Base-by-base conservation (phyloP, 2,329 filamentous ascomycete species). In the Didymella pinodella region DNA sequence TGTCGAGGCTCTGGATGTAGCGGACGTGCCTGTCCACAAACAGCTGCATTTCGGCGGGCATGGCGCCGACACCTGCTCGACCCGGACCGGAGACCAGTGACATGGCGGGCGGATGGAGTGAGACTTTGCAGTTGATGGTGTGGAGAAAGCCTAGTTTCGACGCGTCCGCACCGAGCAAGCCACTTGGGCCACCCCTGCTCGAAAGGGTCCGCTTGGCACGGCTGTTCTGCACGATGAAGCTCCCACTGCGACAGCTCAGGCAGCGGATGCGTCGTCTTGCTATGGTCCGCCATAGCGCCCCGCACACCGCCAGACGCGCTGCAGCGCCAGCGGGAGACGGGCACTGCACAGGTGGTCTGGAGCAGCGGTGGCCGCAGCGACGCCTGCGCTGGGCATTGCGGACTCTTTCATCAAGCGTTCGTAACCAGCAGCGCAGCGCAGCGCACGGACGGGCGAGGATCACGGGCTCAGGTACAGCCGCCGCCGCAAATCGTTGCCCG, bases 1-100 rank as follows among this genome's bases (percentile, higher is more conserved):
- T 93, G 78, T 99, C 93, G 68, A 99, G 85, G 72, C 90, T 92
- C 79, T 96, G 92, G 68, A 99, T 92, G 77, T 98, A 99, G 75
- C 88, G 87, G 70, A 98, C 92, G 77, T 99, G 95, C 75, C 86
- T 87, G 65, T 87, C 81, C 50, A 83, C 77, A 61, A 81, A 83
- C 56, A 89, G 80, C 48, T 80, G 77, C 63, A 84, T 79, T 64
- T 84, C 81, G 57, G 78, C 72, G 18, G 81, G 79, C 62, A 80
- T 72, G 60, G 70, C 52, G 46, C 65, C 75, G 56, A 74, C 75
- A 57, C 60, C 64, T 40, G 78, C 86, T 62, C 83, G 80, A 55
- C 86, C 86, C 46, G 86, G 86, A 25, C 86, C 86, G 49, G 86
- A 84, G 59, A 84, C 85, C 48, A 88, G 79, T 43, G 86, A 84